Conservation (phyloP, 805 yeast genomes). For the Kuraishia molischiana region DNA sequence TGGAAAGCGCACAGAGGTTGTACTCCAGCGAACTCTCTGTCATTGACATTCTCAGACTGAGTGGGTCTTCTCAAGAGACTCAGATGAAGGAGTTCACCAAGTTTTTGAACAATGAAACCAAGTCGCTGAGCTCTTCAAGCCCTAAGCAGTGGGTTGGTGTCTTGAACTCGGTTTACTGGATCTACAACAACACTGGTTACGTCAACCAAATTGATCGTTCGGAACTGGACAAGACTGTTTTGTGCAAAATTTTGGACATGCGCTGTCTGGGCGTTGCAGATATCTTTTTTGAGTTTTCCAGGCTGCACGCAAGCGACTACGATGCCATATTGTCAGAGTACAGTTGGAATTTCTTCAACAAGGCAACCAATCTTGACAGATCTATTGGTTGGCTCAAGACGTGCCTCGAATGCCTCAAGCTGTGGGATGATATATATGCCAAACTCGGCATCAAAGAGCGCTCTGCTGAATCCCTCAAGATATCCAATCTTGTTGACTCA, state of each 20-base stretch:
- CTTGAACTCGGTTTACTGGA: constrained; percentile 18
- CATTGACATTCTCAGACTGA: constrained; percentile 12
- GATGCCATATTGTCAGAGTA: constrained; percentile 5
- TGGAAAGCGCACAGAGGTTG: constrained; percentile 18
- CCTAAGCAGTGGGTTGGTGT: constrained; percentile 11
- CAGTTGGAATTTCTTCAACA: constrained; percentile 17
- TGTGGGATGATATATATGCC: constrained; percentile 6
- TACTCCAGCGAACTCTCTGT: constrained; percentile 16
- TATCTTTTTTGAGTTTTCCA: constrained; percentile 11
- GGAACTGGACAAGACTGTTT: constrained; percentile 12
- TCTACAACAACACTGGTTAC: constrained; percentile 13
- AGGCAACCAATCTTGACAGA: constrained; percentile 19
- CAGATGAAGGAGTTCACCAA: constrained; percentile 16
- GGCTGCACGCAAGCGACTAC: constrained; percentile 7
- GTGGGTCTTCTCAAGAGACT: constrained; percentile 6
- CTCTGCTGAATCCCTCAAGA: neutral
- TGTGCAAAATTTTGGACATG: constrained; percentile 12
- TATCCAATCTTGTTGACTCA: constrained; percentile 13
- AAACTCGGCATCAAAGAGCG: neutral
- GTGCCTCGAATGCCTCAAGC: constrained; percentile 10
- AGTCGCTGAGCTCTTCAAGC: constrained; percentile 6
- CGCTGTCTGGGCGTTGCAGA: constrained; percentile 11
- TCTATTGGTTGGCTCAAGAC: constrained; percentile 16
- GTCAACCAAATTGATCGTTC: constrained; percentile 13
- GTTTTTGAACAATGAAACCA: constrained; percentile 15